phyloP scores from a whole-genome alignment of 768 basidiomycete species.

The Lactarius vividus region DNA sequence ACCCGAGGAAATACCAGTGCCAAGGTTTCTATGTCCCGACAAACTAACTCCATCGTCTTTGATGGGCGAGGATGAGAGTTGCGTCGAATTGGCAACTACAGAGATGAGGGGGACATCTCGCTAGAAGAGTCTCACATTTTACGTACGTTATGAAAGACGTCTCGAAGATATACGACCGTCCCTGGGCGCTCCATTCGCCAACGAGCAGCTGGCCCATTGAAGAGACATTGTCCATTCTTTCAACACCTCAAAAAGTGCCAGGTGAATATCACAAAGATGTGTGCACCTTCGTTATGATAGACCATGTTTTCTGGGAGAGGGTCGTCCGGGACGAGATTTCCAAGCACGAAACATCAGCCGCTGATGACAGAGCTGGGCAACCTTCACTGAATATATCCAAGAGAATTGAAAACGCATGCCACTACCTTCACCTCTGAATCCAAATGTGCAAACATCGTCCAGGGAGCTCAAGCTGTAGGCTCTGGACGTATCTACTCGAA shows the following conservation, averaged over 20 bases:
- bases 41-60: constrained; percentile 63
- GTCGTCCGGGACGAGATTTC: constrained; percentile 80
- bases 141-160: constrained; percentile 86
- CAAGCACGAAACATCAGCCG: constrained; percentile 72
- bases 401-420: constrained; percentile 14
- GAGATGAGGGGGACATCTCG: constrained; percentile 1
- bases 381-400: not conserved
- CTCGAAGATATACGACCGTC: constrained; percentile 79
- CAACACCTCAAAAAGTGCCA: not conserved
- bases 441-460: constrained; percentile 63
- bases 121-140: constrained; percentile 6
- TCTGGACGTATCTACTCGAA: constrained; percentile 66
- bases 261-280: not conserved
- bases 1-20: constrained; percentile 73
- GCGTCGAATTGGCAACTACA: constrained; percentile 78
- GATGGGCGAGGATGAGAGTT: constrained; percentile 59
- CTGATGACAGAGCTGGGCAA: constrained; percentile 72
- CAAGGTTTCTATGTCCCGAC: constrained; percentile 67
- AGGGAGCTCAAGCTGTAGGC: constrained; percentile 51
- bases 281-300: constrained; percentile 72
- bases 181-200: constrained; percentile 74
- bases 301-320: constrained; percentile 63
- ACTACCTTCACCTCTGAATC: constrained; percentile 94
- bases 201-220: constrained; percentile 68
- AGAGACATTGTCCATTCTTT: constrained; percentile 65